A percentile compares a stretch with the other conserved stretches of the same genome.
These are phyloP conservation scores for Eimeria maxima DNA, from an alignment of 169 alveolate genomes.

Conservation along the genomic window DNA sequence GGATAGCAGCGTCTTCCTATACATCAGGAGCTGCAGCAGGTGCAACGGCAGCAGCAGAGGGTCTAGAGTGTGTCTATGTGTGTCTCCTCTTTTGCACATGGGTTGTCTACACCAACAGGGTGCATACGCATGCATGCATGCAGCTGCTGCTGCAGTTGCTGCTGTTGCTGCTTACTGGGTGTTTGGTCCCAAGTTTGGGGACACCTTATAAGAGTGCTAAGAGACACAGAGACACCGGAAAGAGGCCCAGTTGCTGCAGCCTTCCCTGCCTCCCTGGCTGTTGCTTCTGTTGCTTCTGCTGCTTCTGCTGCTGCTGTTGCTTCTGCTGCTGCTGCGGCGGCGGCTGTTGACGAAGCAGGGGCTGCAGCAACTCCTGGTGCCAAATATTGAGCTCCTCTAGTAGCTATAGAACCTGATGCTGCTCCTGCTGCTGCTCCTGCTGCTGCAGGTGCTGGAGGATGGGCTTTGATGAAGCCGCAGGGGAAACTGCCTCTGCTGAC, in stretches of 20 bases:
- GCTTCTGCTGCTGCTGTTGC: background rate
- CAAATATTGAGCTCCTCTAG: no score
- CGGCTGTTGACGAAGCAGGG: no score
- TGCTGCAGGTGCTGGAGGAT: no score
- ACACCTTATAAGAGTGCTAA: background rate
- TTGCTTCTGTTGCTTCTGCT: slow-evolving; percentile 13
- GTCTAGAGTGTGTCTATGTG: background rate
- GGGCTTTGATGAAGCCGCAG: no score
- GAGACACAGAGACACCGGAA: slow-evolving; percentile 5
- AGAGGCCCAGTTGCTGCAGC: background rate
- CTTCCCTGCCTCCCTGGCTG: background rate
- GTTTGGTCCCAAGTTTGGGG: background rate
- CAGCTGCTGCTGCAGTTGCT: no score
- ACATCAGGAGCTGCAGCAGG: background rate
- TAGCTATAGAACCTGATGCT: no score
- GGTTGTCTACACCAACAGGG: no score
- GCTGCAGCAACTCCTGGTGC: no score
- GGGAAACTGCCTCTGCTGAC: no score
- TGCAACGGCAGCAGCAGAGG: background rate
- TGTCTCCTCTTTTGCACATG: no score
- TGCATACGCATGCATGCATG: no score
- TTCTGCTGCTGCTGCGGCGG: background rate
- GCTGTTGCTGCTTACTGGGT: background rate
- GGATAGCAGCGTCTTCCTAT: background rate
- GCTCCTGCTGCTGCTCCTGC: no score